These are phyloP conservation scores for Trichoderma koningiopsis DNA, from an alignment of 2,329 filamentous ascomycete genomes.

Conservation along the genomic window DNA sequence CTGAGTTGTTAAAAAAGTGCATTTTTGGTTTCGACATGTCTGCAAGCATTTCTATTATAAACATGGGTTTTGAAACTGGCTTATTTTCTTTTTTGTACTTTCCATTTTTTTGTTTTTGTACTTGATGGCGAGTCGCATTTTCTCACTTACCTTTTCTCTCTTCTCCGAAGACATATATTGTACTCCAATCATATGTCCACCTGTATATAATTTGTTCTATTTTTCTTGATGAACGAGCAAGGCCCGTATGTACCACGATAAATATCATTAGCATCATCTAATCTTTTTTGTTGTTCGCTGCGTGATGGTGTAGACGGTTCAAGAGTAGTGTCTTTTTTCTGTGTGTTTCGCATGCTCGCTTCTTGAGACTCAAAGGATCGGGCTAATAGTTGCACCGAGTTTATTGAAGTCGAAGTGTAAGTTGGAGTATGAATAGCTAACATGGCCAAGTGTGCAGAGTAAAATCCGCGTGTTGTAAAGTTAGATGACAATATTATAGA, in stretches of 20 bases:
- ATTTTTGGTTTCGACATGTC: background rate
- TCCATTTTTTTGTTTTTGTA: background rate
- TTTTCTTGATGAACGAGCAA: background rate
- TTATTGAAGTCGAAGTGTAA: background rate
- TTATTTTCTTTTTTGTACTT: background rate
- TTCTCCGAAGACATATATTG: background rate
- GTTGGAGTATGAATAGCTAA: background rate
- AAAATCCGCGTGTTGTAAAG: background rate
- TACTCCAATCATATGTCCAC: background rate
- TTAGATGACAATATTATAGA: background rate
- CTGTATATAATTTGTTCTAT: constrained; percentile 5
- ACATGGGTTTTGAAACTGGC: background rate
- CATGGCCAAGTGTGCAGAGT: background rate
- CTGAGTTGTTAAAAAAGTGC: background rate
- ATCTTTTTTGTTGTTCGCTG: background rate
- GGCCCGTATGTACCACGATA: background rate
- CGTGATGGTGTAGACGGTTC: background rate
- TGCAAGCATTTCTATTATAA: background rate
- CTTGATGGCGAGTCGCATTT: background rate
- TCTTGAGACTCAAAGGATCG: background rate
- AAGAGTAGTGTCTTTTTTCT: background rate
- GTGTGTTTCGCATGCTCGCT: background rate
- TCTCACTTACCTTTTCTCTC: background rate
- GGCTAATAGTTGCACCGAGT: background rate
- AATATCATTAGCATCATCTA: background rate